Evolutionary conservation across 805 yeast species (phyloP), one percentile per base, ranked within the genome.

Genomic region (Candida michaelii): DNA sequence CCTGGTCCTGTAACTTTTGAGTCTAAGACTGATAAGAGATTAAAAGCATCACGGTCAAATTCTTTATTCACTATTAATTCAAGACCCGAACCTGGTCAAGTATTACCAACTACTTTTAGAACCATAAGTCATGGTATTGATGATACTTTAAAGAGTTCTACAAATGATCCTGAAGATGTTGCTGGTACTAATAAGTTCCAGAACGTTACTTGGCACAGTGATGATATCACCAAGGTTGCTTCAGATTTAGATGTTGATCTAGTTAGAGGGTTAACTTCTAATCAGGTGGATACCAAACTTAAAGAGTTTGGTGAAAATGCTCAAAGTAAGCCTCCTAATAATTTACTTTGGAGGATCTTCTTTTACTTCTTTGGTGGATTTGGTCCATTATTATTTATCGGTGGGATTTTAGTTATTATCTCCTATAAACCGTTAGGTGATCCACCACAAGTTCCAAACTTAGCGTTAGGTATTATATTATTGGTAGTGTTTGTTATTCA

Each of bases 371-470:
- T 74, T 55, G 76, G 76, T 42, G 78, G 79, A 5, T 74, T 74
- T 55, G 77, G 80, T 23, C 45, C 62, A 1, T 55, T 74, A 36
- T 56, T 74, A 25, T 52, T 71, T 36, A 50, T 58, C 32, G 74
- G 71, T 45, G 77, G 73, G 36, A 52, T 73, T 9, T 58, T 74
- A 17, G 69, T 70, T 48, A 59, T 66, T 36, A 51, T 74, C 27
- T 55, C 68, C 19, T 74, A 76, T 74, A 72, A 70, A 43, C 78
- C 79, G 3, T 57, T 74, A 36, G 76, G 77, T 9, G 54, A 71
- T 27, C 79, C 79, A 16, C 75, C 75, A 5, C 66, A 69, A 1
- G 44, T 59, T 9, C 64, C 77, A 2, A 74, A 74, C 51, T 56
- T 74, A 42, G 66, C 63, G 12, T 60, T 73, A 30, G 77, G 75